A percentile compares a stretch with the other conserved stretches of the same genome.
These are phyloP conservation scores for Trichoderma sp. DNA, from an alignment of 2,329 filamentous ascomycete genomes.

Conservation along the genomic window DNA sequence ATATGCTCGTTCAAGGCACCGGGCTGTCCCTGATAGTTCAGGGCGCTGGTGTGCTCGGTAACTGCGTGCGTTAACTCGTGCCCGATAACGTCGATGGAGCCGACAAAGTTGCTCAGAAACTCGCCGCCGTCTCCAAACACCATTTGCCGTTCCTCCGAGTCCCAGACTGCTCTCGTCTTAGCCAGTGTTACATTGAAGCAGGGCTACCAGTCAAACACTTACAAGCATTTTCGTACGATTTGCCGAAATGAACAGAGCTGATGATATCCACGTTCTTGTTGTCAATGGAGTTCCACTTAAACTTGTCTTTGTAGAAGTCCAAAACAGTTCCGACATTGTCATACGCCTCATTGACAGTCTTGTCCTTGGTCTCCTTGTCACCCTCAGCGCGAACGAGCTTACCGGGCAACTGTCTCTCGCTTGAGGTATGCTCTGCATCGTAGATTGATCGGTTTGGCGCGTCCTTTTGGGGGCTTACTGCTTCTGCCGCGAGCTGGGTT, in stretches of 20 bases:
- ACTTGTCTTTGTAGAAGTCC: constrained; percentile 48
- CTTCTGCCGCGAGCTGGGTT: neutral
- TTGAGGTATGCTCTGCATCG: constrained; percentile 39
- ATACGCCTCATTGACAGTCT: constrained; percentile 46
- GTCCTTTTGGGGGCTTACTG: constrained; percentile 23
- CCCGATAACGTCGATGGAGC: constrained; percentile 53
- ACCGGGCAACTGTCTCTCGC: constrained; percentile 42
- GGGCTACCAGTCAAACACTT: constrained; percentile 23
- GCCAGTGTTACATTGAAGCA: neutral
- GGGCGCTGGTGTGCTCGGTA: constrained; percentile 47
- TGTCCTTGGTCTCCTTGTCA: constrained; percentile 38
- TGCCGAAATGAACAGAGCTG: constrained; percentile 52
- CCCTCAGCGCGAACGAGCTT: constrained; percentile 43
- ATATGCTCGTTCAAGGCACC: constrained; percentile 57
- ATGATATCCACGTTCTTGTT: constrained; percentile 48
- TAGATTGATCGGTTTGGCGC: constrained; percentile 43
- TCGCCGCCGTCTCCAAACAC: constrained; percentile 55
- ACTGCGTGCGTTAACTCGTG: constrained; percentile 57
- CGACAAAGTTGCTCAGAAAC: constrained; percentile 50
- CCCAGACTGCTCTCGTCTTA: constrained; percentile 41
- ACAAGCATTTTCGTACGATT: constrained; percentile 51
- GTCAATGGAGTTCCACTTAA: constrained; percentile 51
- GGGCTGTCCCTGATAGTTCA: constrained; percentile 50
- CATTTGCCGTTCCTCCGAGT: constrained; percentile 48
- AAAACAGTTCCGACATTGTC: constrained; percentile 50